A percentile compares a stretch with the other conserved stretches of the same genome.
Conservation (phyloP, 2,329 filamentous ascomycete genomes). For the Colletotrichum spinosum region DNA sequence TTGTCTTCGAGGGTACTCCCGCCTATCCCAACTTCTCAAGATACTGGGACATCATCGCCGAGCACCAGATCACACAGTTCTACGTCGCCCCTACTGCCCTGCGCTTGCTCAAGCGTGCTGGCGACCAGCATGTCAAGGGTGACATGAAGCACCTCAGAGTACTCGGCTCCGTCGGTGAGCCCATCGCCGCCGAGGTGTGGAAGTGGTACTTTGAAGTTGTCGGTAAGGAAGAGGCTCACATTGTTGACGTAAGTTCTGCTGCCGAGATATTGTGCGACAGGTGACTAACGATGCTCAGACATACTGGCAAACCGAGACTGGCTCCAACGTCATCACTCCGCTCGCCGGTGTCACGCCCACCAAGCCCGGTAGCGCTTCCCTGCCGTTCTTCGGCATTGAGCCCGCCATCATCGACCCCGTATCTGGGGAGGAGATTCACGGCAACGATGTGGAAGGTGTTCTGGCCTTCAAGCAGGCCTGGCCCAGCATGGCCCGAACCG, state of each 20-base stretch:
- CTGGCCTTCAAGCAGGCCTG: slow-evolving; percentile 97
- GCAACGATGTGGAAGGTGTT: slow-evolving; percentile 97
- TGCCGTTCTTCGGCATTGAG: slow-evolving; percentile 98
- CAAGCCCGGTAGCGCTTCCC: slow-evolving; percentile 94
- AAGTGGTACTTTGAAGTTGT: slow-evolving; percentile 99
- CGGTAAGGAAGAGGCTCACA: slow-evolving; percentile 90
- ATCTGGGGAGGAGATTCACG: slow-evolving; percentile 90
- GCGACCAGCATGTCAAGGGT: slow-evolving; percentile 90
- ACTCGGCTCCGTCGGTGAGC: slow-evolving; percentile 94
- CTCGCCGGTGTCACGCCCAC: slow-evolving; percentile 94
- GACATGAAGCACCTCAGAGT: slow-evolving; percentile 91
- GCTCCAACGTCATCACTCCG: slow-evolving; percentile 94
- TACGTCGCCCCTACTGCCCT: slow-evolving; percentile 97
- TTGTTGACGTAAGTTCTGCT: slow-evolving; percentile 84
- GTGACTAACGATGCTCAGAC: slow-evolving; percentile 67
- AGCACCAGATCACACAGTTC: slow-evolving; percentile 96
- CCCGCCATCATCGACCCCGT: slow-evolving; percentile 97
- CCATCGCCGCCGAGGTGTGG: slow-evolving; percentile 98
- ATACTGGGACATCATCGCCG: slow-evolving; percentile 98
- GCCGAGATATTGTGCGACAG: no score
- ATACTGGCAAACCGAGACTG: slow-evolving; percentile 99
- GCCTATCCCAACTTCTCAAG: slow-evolving; percentile 98
- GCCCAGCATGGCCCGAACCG: slow-evolving; percentile 98
- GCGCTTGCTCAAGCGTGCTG: slow-evolving; percentile 92
- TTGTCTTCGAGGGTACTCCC: slow-evolving; percentile 97